Percentiles rank a stretch among this genome's conserved stretches.
phyloP scores from a whole-genome alignment of 2,329 filamentous ascomycete species.

The Ceratocystis papillata region DNA sequence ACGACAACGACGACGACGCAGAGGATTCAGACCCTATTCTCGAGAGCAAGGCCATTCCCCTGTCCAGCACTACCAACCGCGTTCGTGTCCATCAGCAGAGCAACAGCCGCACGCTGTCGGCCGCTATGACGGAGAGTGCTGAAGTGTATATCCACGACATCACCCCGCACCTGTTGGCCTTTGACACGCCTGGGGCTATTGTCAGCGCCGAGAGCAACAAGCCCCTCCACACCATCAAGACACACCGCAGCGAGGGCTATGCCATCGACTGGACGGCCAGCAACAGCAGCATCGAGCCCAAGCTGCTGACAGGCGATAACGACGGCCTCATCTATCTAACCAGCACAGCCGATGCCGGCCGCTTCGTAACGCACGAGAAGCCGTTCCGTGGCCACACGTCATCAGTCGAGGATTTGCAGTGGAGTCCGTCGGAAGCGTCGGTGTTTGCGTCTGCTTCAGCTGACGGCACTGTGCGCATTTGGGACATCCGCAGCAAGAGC shows the following conservation, averaged over 20 bases:
- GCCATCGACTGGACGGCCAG: slow-evolving; percentile 67
- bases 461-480: slow-evolving; percentile 90
- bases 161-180: slow-evolving; percentile 75
- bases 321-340: slow-evolving; percentile 82
- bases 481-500: slow-evolving; percentile 87
- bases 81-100: slow-evolving; percentile 78
- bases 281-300: slow-evolving; percentile 58
- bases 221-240: slow-evolving; percentile 73
- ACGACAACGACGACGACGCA: slow-evolving; percentile 57
- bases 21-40: slow-evolving; percentile 80
- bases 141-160: slow-evolving; percentile 91
- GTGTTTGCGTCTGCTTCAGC: slow-evolving; percentile 91
- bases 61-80: slow-evolving; percentile 82
- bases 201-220: slow-evolving; percentile 78
- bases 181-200: slow-evolving; percentile 75
- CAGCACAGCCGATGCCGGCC: slow-evolving; percentile 73
- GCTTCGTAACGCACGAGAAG: slow-evolving; percentile 76
- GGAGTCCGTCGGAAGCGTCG: slow-evolving; percentile 84
- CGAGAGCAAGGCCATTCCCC: slow-evolving; percentile 79
- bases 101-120: slow-evolving; percentile 72
- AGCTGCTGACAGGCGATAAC: slow-evolving; percentile 85
- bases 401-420: slow-evolving; percentile 90
- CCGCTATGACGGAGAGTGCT: slow-evolving; percentile 82
- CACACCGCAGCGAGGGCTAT: slow-evolving; percentile 90
- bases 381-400: slow-evolving; percentile 74